Conservation (phyloP, 2,329 filamentous ascomycete genomes). For the Clarireedia monteithiana region DNA sequence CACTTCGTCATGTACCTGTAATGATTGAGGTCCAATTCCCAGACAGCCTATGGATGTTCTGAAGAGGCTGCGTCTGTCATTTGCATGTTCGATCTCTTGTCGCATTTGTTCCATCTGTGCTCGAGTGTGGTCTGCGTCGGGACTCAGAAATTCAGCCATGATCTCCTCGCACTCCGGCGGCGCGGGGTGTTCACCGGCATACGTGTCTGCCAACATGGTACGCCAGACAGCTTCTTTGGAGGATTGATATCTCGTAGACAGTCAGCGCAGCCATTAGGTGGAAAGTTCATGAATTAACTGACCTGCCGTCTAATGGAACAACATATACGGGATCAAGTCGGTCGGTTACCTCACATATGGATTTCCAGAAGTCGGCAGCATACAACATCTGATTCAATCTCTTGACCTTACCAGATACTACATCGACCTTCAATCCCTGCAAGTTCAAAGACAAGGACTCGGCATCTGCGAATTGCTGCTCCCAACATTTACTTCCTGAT, state of each 20-base stretch:
- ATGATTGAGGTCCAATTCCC: constrained; percentile 1
- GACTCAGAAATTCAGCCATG: neutral
- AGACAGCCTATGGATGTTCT: constrained; percentile 3
- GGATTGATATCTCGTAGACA: neutral
- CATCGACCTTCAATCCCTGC: neutral
- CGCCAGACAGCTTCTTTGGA: constrained; percentile 3
- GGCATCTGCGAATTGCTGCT: neutral
- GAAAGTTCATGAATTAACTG: neutral
- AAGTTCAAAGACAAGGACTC: neutral
- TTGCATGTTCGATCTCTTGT: neutral
- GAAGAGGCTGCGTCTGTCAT: neutral
- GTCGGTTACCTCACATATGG: neutral
- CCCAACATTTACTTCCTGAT: neutral
- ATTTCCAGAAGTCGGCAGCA: neutral
- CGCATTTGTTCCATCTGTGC: neutral
- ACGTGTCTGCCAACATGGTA: neutral
- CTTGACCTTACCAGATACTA: neutral
- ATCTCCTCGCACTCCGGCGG: neutral
- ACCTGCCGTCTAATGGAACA: neutral
- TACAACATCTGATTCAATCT: neutral
- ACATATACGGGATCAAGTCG: constrained; percentile 1
- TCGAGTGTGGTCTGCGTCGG: neutral
- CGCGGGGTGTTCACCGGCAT: neutral
- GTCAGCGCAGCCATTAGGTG: neutral
- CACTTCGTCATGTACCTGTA: constrained; percentile 8